phyloP scores from a whole-genome alignment of 2,329 filamentous ascomycete genomes.

The Phyllosticta ampelicida region DNA sequence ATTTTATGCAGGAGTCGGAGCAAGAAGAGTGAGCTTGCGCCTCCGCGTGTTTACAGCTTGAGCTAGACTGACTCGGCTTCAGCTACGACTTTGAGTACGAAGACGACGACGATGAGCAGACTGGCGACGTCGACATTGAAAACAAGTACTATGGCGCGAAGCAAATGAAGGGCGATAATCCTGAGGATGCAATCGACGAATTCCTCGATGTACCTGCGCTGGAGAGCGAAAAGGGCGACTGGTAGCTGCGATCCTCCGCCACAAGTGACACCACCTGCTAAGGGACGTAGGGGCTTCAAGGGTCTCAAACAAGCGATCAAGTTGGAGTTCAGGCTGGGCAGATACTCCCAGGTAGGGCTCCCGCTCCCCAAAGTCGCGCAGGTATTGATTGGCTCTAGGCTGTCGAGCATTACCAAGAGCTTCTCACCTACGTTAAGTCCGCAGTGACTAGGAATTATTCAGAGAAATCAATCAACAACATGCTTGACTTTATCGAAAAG shows the following conservation, averaged over 20 bases:
- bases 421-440: constrained; percentile 93
- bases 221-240: constrained; percentile 88
- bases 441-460: constrained; percentile 97
- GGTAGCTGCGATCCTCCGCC: constrained; percentile 39
- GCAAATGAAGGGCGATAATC: constrained; percentile 80
- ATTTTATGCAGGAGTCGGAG: constrained; percentile 89
- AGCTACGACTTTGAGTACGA: constrained; percentile 97
- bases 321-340: constrained; percentile 84
- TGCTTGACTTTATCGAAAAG: constrained; percentile 97
- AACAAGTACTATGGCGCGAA: constrained; percentile 99
- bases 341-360: constrained; percentile 61
- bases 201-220: constrained; percentile 80
- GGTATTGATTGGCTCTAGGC: constrained; percentile 46
- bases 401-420: constrained; percentile 82
- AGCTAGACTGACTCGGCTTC: constrained; percentile 17
- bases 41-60: background rate
- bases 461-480: constrained; percentile 98
- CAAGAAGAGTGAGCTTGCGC: constrained; percentile 58
- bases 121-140: constrained; percentile 86
- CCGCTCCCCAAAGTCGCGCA: background rate
- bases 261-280: background rate
- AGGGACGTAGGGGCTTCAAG: constrained; percentile 64
- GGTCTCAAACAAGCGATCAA: constrained; percentile 97
- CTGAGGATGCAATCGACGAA: constrained; percentile 79
- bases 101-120: constrained; percentile 80